Evolutionary conservation across 345 rosid genomes (phyloP).

Genomic region (Aethionema arabicum): DNA sequence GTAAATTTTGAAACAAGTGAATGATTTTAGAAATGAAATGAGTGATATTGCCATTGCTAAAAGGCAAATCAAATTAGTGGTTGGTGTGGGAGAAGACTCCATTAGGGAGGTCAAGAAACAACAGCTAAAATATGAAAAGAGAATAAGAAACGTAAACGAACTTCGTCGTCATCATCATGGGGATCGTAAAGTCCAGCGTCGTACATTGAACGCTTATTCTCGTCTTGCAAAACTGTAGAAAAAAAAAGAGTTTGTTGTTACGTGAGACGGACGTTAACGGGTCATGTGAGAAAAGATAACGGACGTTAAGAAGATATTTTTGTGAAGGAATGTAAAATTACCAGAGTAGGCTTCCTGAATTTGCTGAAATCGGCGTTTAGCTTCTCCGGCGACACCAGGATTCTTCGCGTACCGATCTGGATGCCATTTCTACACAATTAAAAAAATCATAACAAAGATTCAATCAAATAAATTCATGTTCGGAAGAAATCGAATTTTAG

Average conservation of each 20-base stretch:
- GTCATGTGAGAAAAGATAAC: neutral
- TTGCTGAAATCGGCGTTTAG: slow-evolving; percentile 83
- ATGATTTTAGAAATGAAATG: no score
- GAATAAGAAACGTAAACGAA: slow-evolving; percentile 31
- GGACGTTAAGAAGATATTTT: slow-evolving; percentile 24
- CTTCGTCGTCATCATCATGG: slow-evolving; percentile 77
- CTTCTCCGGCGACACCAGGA: slow-evolving; percentile 64
- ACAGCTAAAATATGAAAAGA: neutral
- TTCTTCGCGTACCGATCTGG: slow-evolving; percentile 67
- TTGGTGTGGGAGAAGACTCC: neutral
- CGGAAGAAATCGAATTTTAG: neutral
- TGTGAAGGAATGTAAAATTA: slow-evolving; percentile 27
- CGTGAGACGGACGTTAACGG: slow-evolving; percentile 15
- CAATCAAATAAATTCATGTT: neutral
- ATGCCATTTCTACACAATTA: slow-evolving; percentile 75
- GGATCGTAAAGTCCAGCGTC: slow-evolving; percentile 89
- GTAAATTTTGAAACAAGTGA: neutral
- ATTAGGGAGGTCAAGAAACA: neutral
- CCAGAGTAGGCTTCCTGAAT: slow-evolving; percentile 95
- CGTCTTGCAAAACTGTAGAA: slow-evolving; percentile 60
- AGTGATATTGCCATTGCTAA: neutral
- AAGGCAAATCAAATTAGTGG: no score
- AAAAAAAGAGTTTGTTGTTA: neutral
- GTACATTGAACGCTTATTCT: slow-evolving; percentile 64
- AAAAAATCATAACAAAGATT: neutral